phyloP scores from a whole-genome alignment of 495 filamentous ascomycete genomes.

The Lophiotrema nucula region DNA sequence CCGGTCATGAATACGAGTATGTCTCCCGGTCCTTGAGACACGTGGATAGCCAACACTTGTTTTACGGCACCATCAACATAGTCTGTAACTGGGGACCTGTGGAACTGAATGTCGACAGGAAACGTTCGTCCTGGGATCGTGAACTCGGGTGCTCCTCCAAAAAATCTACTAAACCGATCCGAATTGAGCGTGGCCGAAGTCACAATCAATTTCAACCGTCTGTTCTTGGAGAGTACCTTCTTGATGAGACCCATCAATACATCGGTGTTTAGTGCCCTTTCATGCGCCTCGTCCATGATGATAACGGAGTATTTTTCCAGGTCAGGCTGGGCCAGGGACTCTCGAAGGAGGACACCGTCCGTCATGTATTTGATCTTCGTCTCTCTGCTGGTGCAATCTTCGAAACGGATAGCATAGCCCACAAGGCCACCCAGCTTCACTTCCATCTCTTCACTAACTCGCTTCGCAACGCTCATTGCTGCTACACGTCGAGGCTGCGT shows the following conservation, averaged over 20 bases:
- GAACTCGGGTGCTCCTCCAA: constrained; percentile 95
- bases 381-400: constrained; percentile 93
- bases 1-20: constrained; percentile 99
- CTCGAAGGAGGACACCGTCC: constrained; percentile 90
- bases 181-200: constrained; percentile 99
- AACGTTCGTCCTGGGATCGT: constrained; percentile 96
- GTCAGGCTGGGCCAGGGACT: constrained; percentile 87
- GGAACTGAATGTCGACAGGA: constrained; percentile 94
- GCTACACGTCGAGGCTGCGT: constrained; percentile 97
- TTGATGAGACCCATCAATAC: constrained; percentile 97
- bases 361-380: constrained; percentile 99
- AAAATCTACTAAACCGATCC: constrained; percentile 93
- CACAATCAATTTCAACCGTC: constrained; percentile 94
- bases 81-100: constrained; percentile 92
- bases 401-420: constrained; percentile 97
- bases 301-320: constrained; percentile 97
- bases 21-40: constrained; percentile 86
- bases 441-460: constrained; percentile 98
- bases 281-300: constrained; percentile 99
- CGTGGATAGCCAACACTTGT: constrained; percentile 95
- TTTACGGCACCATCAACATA: constrained; percentile 97
- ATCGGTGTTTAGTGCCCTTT: constrained; percentile 94
- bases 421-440: constrained; percentile 86
- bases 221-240: constrained; percentile 84
- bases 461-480: constrained; percentile 98